A percentile compares a stretch with the other conserved stretches of the same genome.
Evolutionary conservation across 306 rosid species (phyloP).

Genomic region (Malus sieversii): DNA sequence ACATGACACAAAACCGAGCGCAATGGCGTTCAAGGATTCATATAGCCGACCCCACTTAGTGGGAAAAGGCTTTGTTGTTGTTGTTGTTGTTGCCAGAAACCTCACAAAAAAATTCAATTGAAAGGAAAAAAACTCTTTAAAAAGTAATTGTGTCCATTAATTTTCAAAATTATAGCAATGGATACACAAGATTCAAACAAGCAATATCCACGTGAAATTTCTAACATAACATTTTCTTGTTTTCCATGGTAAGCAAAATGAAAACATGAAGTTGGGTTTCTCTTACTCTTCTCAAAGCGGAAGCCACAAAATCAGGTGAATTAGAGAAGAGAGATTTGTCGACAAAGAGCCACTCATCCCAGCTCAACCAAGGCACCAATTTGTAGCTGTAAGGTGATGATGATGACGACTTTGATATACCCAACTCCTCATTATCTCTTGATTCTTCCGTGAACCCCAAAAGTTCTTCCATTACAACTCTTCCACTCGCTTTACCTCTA

Average conservation of each 20-base stretch:
- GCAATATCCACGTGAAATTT: not conserved
- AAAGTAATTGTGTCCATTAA: not conserved
- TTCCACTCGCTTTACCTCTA: not conserved
- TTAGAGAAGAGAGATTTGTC: conserved; percentile 53
- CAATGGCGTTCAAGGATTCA: too few species aligned
- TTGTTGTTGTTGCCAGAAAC: not conserved
- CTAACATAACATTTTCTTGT: not conserved
- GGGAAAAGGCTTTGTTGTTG: too few species aligned
- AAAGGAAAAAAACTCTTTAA: not conserved
- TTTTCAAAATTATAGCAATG: not conserved
- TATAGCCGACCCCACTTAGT: too few species aligned
- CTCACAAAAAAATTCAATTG: not conserved
- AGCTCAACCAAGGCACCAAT: conserved; percentile 84
- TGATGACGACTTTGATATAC: not conserved
- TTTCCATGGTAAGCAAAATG: not conserved
- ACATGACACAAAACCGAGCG: too few species aligned
- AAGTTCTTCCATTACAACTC: conserved; percentile 4
- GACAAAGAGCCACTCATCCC: conserved; percentile 89
- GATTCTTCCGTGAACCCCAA: conserved; percentile 8
- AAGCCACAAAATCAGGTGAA: conserved; percentile 48
- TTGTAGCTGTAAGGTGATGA: conserved; percentile 29
- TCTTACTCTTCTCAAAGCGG: conserved; percentile 61
- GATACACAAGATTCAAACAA: not conserved
- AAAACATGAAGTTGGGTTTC: not conserved
- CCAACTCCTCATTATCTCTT: not conserved